These are phyloP conservation scores for Macadamia integrifolia DNA, from an alignment of 164 flowering plant species.

Conservation along the genomic window DNA sequence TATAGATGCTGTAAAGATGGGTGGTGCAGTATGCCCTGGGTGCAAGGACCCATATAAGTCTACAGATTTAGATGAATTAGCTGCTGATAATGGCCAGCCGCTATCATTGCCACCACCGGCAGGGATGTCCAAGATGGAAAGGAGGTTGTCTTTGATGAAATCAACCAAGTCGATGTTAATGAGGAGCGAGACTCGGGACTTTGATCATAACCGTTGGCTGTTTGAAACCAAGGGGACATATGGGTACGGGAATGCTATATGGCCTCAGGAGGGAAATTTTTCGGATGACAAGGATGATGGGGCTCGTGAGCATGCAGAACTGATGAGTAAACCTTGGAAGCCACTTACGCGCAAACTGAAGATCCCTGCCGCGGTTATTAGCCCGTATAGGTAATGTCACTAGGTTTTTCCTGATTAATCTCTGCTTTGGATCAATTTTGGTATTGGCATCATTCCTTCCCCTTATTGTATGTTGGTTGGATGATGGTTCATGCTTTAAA, in stretches of 20 bases:
- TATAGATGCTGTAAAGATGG: constrained; percentile 44
- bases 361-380: constrained; percentile 64
- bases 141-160: constrained; percentile 57
- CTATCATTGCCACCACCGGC: constrained; percentile 23
- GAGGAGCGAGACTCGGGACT: constrained; percentile 62
- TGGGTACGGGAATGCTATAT: constrained; percentile 79
- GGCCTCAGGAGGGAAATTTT: constrained; percentile 48
- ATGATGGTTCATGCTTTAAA: not conserved
- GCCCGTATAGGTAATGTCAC: constrained; percentile 63
- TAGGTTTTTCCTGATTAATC: not conserved
- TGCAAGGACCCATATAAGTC: constrained; percentile 50
- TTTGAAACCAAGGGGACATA: constrained; percentile 70
- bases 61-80: constrained; percentile 34
- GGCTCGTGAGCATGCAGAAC: constrained; percentile 24
- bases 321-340: constrained; percentile 59
- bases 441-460: no score
- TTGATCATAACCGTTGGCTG: constrained; percentile 69
- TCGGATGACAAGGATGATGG: constrained; percentile 24
- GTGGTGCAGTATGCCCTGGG: constrained; percentile 48
- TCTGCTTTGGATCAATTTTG: not conserved
- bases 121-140: constrained; percentile 45
- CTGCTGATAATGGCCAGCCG: constrained; percentile 18
- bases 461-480: not conserved
- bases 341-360: constrained; percentile 68
- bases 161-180: constrained; percentile 35